Conservation (phyloP, 192 early-diverging fungal species). For the Backusella australiensis region DNA sequence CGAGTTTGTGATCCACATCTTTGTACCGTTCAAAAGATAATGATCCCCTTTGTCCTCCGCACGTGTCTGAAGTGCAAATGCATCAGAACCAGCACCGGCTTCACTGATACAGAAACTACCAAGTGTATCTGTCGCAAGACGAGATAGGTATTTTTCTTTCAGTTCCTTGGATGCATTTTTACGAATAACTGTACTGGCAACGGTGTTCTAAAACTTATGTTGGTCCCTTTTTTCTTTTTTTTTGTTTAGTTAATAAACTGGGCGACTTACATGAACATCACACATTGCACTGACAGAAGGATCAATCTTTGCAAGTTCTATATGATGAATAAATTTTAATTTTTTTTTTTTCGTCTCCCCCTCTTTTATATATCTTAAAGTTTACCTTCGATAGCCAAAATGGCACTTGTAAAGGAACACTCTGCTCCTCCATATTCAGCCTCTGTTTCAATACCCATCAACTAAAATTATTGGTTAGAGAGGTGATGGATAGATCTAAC, state of each 20-base stretch:
- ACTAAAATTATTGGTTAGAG: background rate
- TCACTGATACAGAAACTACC: constrained; percentile 65
- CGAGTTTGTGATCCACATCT: constrained; percentile 97
- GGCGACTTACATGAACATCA: constrained; percentile 69
- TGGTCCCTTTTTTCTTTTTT: background rate
- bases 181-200: constrained; percentile 89
- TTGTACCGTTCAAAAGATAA: constrained; percentile 83
- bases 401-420: constrained; percentile 74
- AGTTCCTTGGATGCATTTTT: constrained; percentile 71
- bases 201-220: constrained; percentile 70
- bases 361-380: background rate
- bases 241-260: background rate
- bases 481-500: background rate
- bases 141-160: constrained; percentile 82
- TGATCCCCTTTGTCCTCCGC: constrained; percentile 86
- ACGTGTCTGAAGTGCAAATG: constrained; percentile 52
- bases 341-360: too few species aligned
- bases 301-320: constrained; percentile 92
- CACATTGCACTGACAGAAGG: constrained; percentile 85
- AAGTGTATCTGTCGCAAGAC: constrained; percentile 68
- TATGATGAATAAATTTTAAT: too few species aligned
- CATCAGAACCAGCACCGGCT: constrained; percentile 87
- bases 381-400: constrained; percentile 76
- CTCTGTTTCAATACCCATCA: constrained; percentile 71
- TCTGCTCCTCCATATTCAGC: constrained; percentile 79